Evolutionary conservation across 129 eudicot genomes (phyloP).

Genomic region (Artemisia tridentata): DNA sequence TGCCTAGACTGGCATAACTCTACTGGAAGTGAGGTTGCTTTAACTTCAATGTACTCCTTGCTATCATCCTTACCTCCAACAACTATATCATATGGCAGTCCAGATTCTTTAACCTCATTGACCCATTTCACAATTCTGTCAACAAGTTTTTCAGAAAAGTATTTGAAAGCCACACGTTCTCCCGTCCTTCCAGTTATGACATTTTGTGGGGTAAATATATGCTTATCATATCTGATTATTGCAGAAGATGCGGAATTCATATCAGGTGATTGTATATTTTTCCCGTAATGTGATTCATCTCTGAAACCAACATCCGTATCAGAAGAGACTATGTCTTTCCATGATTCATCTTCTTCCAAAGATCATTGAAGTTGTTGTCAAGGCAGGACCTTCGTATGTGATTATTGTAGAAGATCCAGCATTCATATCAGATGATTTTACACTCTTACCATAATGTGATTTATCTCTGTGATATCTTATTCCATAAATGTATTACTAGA

Average conservation of each 20-base stretch:
- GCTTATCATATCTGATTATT: too few relatives aligned
- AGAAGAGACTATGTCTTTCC: background rate
- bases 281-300: too few relatives aligned
- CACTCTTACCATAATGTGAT: background rate
- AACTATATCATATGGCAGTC: conserved; percentile 68
- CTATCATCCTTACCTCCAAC: conserved; percentile 37
- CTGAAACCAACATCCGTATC: conserved; percentile 11
- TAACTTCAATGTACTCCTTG: conserved; percentile 68
- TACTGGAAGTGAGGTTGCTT: conserved; percentile 56
- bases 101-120: conserved; percentile 62
- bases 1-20: too few relatives aligned
- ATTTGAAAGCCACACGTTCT: conserved; percentile 58
- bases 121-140: conserved; percentile 53
- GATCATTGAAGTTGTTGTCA: conserved; percentile 15
- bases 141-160: conserved; percentile 33
- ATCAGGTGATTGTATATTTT: too few relatives aligned
- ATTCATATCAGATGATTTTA: background rate
- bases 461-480: too few relatives aligned
- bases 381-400: conserved; percentile 25
- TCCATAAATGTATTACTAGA: too few relatives aligned
- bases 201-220: conserved; percentile 25
- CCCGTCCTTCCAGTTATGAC: conserved; percentile 65
- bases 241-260: too few relatives aligned
- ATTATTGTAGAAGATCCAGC: background rate
- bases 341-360: conserved; percentile 28